Percentiles rank a stretch among this genome's conserved stretches.
These are phyloP conservation scores for Nymphaea colorata DNA, from an alignment of 164 flowering plant species.

Conservation along the genomic window DNA sequence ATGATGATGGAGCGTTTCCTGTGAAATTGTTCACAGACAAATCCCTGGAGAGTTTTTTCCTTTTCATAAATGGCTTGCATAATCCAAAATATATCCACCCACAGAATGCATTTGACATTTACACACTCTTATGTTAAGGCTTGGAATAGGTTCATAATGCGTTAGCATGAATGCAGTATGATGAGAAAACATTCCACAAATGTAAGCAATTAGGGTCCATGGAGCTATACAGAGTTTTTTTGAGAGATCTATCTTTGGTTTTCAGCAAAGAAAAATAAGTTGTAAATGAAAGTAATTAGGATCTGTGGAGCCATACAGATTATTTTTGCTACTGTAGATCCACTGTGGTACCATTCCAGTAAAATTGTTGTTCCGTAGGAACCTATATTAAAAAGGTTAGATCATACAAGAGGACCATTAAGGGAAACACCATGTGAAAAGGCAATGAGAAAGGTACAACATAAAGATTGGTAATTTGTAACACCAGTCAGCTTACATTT, in stretches of 20 bases:
- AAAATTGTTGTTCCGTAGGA: not conserved
- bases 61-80: not conserved
- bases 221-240: not conserved
- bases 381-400: not conserved
- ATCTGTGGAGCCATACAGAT: not conserved
- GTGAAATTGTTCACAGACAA: not conserved
- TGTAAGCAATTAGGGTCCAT: not conserved
- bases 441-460: not conserved
- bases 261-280: not conserved
- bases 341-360: not conserved
- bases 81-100: not conserved
- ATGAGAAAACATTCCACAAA: too few relatives aligned
- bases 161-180: too few relatives aligned
- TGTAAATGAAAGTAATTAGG: not conserved
- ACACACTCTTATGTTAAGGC: too few relatives aligned
- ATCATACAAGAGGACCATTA: not conserved
- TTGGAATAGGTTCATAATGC: too few relatives aligned
- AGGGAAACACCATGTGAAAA: not conserved
- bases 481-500: not conserved
- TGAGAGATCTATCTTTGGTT: not conserved
- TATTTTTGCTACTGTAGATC: not conserved
- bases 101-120: too few relatives aligned
- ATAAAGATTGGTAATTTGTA: not conserved
- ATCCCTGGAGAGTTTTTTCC: not conserved
- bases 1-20: not conserved